Base-by-base conservation (phyloP, 2,329 filamentous ascomycete species). In the Talaromyces sp. region DNA sequence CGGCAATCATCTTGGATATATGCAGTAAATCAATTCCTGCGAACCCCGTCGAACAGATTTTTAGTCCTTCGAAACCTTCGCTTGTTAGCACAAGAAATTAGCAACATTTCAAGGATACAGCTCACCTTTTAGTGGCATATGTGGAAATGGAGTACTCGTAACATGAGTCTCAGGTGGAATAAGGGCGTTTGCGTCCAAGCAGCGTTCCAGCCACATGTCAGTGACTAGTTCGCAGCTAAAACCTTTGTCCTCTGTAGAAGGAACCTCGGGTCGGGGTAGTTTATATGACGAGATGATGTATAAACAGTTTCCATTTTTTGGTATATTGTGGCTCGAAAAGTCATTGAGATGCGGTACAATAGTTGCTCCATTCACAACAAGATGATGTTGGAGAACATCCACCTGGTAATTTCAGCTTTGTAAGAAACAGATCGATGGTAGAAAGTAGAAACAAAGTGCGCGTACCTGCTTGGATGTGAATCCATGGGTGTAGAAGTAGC, bases 121-220 rank as follows among this genome's bases (percentile, higher is more conserved):
- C 66, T 60, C 64, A 80, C 80, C 80, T 69, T 73, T 70, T 39
- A 95, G 84, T 37, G 85, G 88, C 63, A 90, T 88, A 31, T 77
- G 75, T 5, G 84, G 80, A 61, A 97, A 89, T 2, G 94, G 91
- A 6, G 84, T 84, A 59, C 90, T 91, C 22, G 95, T 81, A 40
- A 89, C 80, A 69, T 94, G 85, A 4, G 83, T 78, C 53, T 79
- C 76, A 5, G 91, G 90, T 31, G 88, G 78, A 48, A 90, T 79
- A 64, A 93, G 83, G 25, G 75, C 77, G 71, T 89, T 94, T 62
- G 84, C 84, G 69, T 92, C 86, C 39, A 99, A 77, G 70, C 93
- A 97, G 50, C 85, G 84, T 74, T 99, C 94, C 54, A 99, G 81
- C 82, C 93, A 99, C 80, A 94, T 95, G 69, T 96, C 91, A 10